Conservation (phyloP, 768 basidiomycete genomes). For the Multifurca ochricompacta region DNA sequence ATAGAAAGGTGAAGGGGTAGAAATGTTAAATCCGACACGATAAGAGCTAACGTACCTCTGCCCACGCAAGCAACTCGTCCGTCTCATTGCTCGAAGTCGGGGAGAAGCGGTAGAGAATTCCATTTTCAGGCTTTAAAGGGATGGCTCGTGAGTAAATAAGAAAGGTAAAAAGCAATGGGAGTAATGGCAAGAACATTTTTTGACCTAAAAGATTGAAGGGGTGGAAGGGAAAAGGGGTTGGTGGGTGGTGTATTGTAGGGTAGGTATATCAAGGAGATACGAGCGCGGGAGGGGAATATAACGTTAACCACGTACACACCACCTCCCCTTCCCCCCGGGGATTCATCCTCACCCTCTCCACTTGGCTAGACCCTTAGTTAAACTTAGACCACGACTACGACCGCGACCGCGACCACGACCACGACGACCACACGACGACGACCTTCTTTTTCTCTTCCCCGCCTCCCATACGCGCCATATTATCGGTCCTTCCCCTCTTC, state of each 20-base stretch:
- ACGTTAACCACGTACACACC: too few species aligned
- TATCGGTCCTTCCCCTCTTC: background rate
- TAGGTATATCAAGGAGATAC: background rate
- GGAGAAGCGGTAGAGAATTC: constrained; percentile 13
- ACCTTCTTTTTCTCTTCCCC: too few species aligned
- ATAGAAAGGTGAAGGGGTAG: background rate
- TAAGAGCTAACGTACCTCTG: constrained; percentile 6
- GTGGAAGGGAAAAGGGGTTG: too few species aligned
- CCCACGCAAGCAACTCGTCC: constrained; percentile 12
- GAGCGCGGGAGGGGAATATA: too few species aligned
- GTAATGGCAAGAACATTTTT: background rate
- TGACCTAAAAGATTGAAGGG: background rate
- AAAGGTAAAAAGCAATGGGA: background rate
- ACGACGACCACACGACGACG: too few species aligned
- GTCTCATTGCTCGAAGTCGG: constrained; percentile 1
- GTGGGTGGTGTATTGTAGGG: background rate
- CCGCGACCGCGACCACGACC: too few species aligned
- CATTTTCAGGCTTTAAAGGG: background rate
- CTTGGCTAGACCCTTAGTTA: too few species aligned
- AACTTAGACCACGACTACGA: too few species aligned
- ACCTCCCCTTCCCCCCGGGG: too few species aligned
- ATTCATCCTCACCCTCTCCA: too few species aligned
- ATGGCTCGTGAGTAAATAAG: background rate
- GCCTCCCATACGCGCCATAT: background rate
- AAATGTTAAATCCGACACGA: too few species aligned